phyloP scores from a whole-genome alignment of 176 grass and related monocot species.

The Saccharum officinarum region DNA sequence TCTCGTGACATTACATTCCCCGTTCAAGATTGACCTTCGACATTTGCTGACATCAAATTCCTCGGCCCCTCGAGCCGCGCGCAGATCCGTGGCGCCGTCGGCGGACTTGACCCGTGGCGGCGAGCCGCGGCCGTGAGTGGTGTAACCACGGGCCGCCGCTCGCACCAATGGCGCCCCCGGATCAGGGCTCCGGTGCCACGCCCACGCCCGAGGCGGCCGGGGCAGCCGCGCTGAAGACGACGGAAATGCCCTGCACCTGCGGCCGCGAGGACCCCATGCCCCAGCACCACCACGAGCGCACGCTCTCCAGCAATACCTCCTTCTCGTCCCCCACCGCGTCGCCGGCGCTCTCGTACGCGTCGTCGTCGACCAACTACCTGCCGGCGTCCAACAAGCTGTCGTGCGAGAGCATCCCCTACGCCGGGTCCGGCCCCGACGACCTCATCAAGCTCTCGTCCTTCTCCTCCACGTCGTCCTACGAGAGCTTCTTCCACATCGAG shows the following conservation, averaged over 20 bases:
- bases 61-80: not conserved
- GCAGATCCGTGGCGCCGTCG: conserved; percentile 26
- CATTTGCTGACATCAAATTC: not conserved
- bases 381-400: conserved; percentile 17
- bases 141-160: not conserved
- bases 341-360: not conserved
- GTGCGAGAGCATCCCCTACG: conserved; percentile 40
- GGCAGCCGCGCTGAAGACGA: not conserved
- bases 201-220: not conserved
- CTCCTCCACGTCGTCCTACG: conserved; percentile 28
- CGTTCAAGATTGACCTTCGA: not conserved
- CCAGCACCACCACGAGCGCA: conserved; percentile 2
- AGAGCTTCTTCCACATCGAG: conserved; percentile 40
- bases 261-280: not conserved
- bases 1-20: not conserved
- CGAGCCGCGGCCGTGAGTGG: not conserved
- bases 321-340: conserved; percentile 11
- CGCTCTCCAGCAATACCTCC: conserved; percentile 11
- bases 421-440: not conserved
- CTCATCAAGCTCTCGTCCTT: not conserved
- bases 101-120: conserved; percentile 9
- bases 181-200: not conserved
- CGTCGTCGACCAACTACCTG: not conserved
- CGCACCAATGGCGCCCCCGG: conserved; percentile 13
- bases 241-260: not conserved